Base-by-base conservation (phyloP, 208 protist genomes). In the Baffinella frigidus region DNA sequence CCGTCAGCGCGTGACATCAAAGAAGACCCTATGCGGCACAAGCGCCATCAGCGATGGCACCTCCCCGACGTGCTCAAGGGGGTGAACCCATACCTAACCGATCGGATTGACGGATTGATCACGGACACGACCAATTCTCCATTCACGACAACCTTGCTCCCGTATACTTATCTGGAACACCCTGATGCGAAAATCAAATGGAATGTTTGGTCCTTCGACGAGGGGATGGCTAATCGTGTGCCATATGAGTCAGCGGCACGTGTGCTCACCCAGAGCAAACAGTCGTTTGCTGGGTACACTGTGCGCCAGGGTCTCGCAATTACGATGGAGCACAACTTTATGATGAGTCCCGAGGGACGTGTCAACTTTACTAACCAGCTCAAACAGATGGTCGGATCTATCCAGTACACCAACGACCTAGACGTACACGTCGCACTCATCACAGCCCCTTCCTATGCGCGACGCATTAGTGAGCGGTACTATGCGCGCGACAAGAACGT, bases 181-280 rank as follows among this genome's bases (percentile, higher is more conserved):
- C 27, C 36, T 36, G 80, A 87, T 36, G 48, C 20, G 1, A 87
- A 87, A 43, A 35, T 87, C 39, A 87, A 87, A 33, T 87, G 80
- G 80, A 87, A 87, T 27, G 80, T 87, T 1, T 87, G 80, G 80
- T 39, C 27, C 9, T 87, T 87, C 39, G 80, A 87, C 80, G 80
- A 87, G 39, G 80, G 80, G 24, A 1, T 87, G 5, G 80, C 80
- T 27, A 45, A 11, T 1, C 1, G 80, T 1, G 80, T 87, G 80
- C 80, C 80, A 5, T 87, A 87, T 43, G 80, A 87, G 39, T 87
- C 80, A 27, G 36, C 27, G 2, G 80, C 80, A n/a, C 2, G 80
- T 1, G 80, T 87, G 10, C 51, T 87, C 7, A 87, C 80, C 0
- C 80, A 87, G n/a, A 87, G n/a, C 5, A 87, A 87, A 43, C 2